Evolutionary conservation across 1,139 yeast genomes (phyloP).

Genomic region (Pichia sp.): DNA sequence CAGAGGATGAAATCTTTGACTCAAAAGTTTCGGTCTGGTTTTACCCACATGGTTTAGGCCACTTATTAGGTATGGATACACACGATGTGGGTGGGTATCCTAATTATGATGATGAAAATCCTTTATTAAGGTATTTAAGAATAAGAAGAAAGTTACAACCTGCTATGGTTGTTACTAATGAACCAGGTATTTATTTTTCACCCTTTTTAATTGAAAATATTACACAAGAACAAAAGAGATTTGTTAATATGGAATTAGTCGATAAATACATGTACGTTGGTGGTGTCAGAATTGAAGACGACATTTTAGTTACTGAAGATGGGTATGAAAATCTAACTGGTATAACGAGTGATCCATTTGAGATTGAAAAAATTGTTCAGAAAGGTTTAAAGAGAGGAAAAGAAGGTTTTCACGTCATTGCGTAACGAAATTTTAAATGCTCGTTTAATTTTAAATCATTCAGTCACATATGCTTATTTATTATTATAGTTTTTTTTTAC

Average conservation of each 20-base stretch:
- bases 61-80: slow-evolving; percentile 87
- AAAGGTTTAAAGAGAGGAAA: slow-evolving; percentile 57
- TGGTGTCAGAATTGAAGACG: slow-evolving; percentile 95
- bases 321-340: slow-evolving; percentile 80
- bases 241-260: slow-evolving; percentile 57
- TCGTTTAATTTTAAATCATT: too few relatives aligned
- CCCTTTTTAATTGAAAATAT: slow-evolving; percentile 69
- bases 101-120: slow-evolving; percentile 76
- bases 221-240: slow-evolving; percentile 51
- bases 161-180: slow-evolving; percentile 89
- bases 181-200: slow-evolving; percentile 91
- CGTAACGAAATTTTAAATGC: slow-evolving; percentile 21
- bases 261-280: slow-evolving; percentile 83
- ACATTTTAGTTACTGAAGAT: slow-evolving; percentile 63
- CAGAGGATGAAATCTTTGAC: slow-evolving; percentile 58
- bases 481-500: too few relatives aligned
- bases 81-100: slow-evolving; percentile 93
- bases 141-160: slow-evolving; percentile 64
- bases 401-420: slow-evolving; percentile 57
- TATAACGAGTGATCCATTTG: slow-evolving; percentile 78
- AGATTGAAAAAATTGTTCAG: slow-evolving; percentile 69
- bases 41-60: slow-evolving; percentile 95
- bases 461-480: too few relatives aligned
- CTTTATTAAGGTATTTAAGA: slow-evolving; percentile 68
- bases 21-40: slow-evolving; percentile 71